A percentile compares a stretch with the other conserved stretches of the same genome.
Evolutionary conservation across 2,329 filamentous ascomycete species (phyloP).

Genomic region (Pestalotiopsis sp.): DNA sequence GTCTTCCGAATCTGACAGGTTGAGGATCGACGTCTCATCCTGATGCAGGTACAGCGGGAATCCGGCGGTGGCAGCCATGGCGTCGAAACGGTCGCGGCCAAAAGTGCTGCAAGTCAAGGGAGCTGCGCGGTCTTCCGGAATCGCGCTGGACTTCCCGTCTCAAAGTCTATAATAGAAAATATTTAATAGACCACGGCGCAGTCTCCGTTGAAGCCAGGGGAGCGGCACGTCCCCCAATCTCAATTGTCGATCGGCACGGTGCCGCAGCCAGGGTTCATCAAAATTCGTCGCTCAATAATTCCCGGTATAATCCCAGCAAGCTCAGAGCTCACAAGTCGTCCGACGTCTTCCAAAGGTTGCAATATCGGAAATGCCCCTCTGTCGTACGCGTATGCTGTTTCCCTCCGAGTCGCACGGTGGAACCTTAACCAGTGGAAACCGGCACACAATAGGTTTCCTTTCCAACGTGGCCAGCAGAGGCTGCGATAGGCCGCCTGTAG

Average conservation of each 20-base stretch:
- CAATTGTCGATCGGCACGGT: neutral
- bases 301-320: neutral
- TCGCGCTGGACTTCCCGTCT: neutral
- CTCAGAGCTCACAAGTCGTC: slow-evolving; percentile 3
- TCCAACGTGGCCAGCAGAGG: neutral
- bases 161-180: neutral
- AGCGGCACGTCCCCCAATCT: neutral
- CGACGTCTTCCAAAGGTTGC: neutral
- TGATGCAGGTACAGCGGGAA: slow-evolving; percentile 16
- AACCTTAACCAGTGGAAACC: neutral
- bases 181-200: neutral
- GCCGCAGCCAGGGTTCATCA: neutral
- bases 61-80: slow-evolving; percentile 14
- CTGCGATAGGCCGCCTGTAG: neutral
- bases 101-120: neutral
- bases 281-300: neutral
- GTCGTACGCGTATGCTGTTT: slow-evolving; percentile 3
- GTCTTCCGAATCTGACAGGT: slow-evolving; percentile 19
- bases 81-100: neutral
- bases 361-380: neutral
- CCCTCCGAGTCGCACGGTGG: neutral
- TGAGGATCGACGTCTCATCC: slow-evolving; percentile 16
- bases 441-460: neutral
- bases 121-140: neutral
- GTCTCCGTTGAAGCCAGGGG: neutral